Base-by-base conservation (phyloP, 2,329 filamentous ascomycete genomes). In the Annulohypoxylon truncatum region DNA sequence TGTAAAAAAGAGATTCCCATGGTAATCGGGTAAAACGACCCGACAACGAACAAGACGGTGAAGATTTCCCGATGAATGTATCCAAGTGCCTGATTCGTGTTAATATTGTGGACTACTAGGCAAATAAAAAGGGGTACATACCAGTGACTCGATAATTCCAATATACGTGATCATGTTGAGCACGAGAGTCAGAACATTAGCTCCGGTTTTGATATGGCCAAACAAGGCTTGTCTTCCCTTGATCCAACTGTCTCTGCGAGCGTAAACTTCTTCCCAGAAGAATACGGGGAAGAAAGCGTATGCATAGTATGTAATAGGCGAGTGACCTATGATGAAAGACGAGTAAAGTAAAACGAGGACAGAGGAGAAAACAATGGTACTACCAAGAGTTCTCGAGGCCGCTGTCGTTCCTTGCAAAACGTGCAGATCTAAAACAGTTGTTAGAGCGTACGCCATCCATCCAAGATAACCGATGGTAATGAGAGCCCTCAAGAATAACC, bases 261-360 rank as follows among this genome's bases (percentile, higher is more conserved):
- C 92, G 78, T 91, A 95, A 0, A 97, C 92, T 75, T 97, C 94
- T 78, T 97, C 95, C 96, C 96, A 99, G 81, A 99, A 98, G 61
- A 93, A 87, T 2, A 97, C 89, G 0, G 96, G 96, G 78, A 99
- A 99, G 72, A 96, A 87, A 0, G 91, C 92, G 77, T 99, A 99
- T 1, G 89, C 87, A 75, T 98, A 99, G 78, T 99, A 99, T 2
- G 92, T 91, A 61, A 84, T 77, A 0, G 95, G 91, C 1, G 94
- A 97, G 46, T 89, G 87, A 47, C 96, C 95, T 61, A 93, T 83
- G 63, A 92, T 82, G 59, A 99, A 91, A 0, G 93, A 89, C 5
- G 93, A 90, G 74, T 92, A 97, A 10, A 98, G 79, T 1, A 83
- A 84, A 22, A 92, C 85, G n/a, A 97, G 84, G 3, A 91, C 77